Evolutionary conservation across 495 filamentous ascomycete species (phyloP), one percentile per base, ranked within the genome.

Genomic region (Penicillium lagena): DNA sequence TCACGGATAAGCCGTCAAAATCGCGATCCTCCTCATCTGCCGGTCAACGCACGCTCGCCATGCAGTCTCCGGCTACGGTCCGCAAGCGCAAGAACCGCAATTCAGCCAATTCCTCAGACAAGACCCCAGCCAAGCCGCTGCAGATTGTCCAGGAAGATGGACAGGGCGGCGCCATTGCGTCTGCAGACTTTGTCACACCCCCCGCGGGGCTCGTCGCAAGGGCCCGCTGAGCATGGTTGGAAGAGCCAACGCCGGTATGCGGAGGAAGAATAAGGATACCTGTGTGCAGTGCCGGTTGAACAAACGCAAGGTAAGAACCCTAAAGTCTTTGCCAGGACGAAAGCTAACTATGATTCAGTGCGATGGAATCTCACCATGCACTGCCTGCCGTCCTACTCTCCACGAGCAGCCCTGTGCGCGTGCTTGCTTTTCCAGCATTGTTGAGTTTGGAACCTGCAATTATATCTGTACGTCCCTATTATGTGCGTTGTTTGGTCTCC

Each of bases 401-500:
- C 64, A 72, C 45, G 68, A 72, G 42, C 71, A 74, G 40, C 70
- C 71, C 6, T 76, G 72, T 50, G 70, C 68, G 7, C 62, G 65
- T 31, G 71, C 71, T 17, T 67, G 71, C 44, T 76, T 76, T 49
- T 55, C 66, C 12, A 73, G 60, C 45, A 70, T 76, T 46, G 71
- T 76, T n/a, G 70, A 74, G 51, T 70, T 67, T 40, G 72, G 67
- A 43, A 73, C 68, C 2, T 74, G 70, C 58, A 76, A 76, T 40
- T 73, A 73, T 43, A 67, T 76, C 40, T 76, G 71, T 74, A 58
- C 33, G 69, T 50, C 33, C 10, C 10, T 2, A 9, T n/a, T 12
- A 7, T 41, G 43, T 33, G 6, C 6, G 4, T 4, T 22, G 22
- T 22, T 22, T 22, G 22, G 22, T 4, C 22, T 22, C 22, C 22